These are phyloP conservation scores for Suhomyces maxii DNA, from an alignment of 1,139 yeast genomes.

Conservation along the genomic window DNA sequence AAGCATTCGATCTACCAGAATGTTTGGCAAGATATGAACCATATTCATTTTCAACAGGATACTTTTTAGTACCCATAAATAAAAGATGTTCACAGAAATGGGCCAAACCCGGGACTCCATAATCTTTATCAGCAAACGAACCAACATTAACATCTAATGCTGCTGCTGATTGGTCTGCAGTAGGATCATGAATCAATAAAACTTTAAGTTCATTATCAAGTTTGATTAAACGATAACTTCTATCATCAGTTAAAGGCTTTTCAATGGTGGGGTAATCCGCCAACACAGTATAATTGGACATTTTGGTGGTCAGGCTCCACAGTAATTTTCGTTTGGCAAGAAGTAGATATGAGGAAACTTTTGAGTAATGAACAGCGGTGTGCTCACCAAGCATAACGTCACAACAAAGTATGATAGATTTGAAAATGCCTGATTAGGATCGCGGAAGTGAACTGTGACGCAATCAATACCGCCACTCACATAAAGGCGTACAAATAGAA, in stretches of 20 bases:
- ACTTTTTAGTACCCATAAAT: slow-evolving; percentile 95
- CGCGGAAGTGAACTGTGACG: no score
- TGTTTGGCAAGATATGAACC: slow-evolving; percentile 72
- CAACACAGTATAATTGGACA: slow-evolving; percentile 7
- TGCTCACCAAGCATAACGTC: no score
- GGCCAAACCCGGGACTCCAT: slow-evolving; percentile 78
- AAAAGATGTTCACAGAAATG: slow-evolving; percentile 95
- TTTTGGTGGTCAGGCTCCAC: not conserved
- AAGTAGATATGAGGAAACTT: not conserved
- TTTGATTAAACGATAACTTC: slow-evolving; percentile 66
- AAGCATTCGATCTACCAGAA: slow-evolving; percentile 72
- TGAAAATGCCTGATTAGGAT: no score
- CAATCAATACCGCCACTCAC: no score
- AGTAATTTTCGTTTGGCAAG: not conserved
- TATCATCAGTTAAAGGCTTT: slow-evolving; percentile 72
- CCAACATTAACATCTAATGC: slow-evolving; percentile 92
- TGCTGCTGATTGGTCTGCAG: slow-evolving; percentile 91
- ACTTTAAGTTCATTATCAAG: slow-evolving; percentile 69
- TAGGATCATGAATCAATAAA: slow-evolving; percentile 75
- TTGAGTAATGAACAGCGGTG: no score
- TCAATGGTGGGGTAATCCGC: slow-evolving; percentile 29
- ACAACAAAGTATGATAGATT: no score
- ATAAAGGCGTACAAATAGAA: no score
- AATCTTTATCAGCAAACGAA: slow-evolving; percentile 74
- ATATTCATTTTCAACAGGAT: slow-evolving; percentile 90